These are phyloP conservation scores for Coemansia sp. DNA, from an alignment of 192 early-diverging fungal species.

Conservation along the genomic window DNA sequence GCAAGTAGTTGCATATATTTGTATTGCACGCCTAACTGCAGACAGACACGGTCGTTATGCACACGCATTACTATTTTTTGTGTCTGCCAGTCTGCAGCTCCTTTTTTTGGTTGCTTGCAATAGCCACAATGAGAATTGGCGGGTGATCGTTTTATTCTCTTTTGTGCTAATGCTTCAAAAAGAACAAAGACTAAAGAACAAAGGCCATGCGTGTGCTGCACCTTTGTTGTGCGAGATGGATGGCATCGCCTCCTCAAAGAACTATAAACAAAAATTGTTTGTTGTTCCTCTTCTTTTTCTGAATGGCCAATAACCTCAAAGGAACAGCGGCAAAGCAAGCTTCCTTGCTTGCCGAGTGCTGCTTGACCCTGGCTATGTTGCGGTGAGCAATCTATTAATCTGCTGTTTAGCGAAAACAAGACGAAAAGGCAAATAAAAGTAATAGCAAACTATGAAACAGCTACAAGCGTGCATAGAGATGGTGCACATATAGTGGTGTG, in stretches of 20 bases:
- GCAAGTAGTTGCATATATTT: neutral
- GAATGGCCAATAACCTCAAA: neutral
- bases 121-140: neutral
- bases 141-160: neutral
- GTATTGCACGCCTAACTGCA: neutral
- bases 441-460: too few relatives aligned
- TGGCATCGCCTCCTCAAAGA: neutral
- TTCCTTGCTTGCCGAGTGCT: neutral
- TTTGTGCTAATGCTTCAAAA: neutral
- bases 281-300: neutral
- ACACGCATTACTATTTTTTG: neutral
- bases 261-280: neutral
- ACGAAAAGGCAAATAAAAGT: too few relatives aligned
- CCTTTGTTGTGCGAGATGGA: neutral
- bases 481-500: too few relatives aligned
- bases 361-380: neutral
- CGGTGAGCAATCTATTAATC: neutral
- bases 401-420: too few relatives aligned
- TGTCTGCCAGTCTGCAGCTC: neutral
- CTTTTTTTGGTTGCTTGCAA: neutral
- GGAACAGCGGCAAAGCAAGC: neutral
- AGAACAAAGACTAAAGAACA: neutral
- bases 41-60: conserved; percentile 4
- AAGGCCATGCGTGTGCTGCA: neutral
- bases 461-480: neutral